Evolutionary conservation across 352 stramenopile genomes (phyloP).

Genomic region (Globisporangium cederbergense): DNA sequence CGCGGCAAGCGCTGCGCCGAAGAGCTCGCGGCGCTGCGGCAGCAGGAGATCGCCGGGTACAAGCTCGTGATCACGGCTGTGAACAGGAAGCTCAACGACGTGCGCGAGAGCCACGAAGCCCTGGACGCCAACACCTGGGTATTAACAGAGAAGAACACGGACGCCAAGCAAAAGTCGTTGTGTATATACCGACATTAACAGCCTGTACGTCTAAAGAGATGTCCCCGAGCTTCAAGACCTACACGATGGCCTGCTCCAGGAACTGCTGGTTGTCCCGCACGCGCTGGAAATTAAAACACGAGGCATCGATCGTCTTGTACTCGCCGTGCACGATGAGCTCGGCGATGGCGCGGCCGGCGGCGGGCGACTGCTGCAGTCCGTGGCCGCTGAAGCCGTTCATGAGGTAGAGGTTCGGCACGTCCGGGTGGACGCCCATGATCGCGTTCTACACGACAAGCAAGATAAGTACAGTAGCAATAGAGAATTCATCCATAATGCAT

Average conservation of each 20-base stretch:
- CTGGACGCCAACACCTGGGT: conserved; percentile 29
- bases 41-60: conserved; percentile 54
- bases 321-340: conserved; percentile 69
- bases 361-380: conserved; percentile 78
- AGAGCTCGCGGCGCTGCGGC: conserved; percentile 45
- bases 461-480: neutral
- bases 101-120: conserved; percentile 32
- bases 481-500: neutral
- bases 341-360: conserved; percentile 64
- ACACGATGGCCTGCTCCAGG: conserved; percentile 75
- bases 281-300: conserved; percentile 68
- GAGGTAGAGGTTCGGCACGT: conserved; percentile 79
- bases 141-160: conserved; percentile 2
- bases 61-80: conserved; percentile 62
- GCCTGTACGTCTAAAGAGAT: neutral
- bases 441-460: conserved; percentile 47
- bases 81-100: conserved; percentile 54
- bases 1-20: conserved; percentile 43
- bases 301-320: conserved; percentile 74
- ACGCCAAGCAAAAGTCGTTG: conserved; percentile 32
- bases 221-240: conserved; percentile 12
- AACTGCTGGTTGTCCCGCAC: conserved; percentile 69
- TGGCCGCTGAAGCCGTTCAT: conserved; percentile 86
- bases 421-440: conserved; percentile 75
- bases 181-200: conserved; percentile 65